Evolutionary conservation across 306 rosid genomes (phyloP), one percentile per base, ranked within the genome.

Genomic region (Glycine latifolia): DNA sequence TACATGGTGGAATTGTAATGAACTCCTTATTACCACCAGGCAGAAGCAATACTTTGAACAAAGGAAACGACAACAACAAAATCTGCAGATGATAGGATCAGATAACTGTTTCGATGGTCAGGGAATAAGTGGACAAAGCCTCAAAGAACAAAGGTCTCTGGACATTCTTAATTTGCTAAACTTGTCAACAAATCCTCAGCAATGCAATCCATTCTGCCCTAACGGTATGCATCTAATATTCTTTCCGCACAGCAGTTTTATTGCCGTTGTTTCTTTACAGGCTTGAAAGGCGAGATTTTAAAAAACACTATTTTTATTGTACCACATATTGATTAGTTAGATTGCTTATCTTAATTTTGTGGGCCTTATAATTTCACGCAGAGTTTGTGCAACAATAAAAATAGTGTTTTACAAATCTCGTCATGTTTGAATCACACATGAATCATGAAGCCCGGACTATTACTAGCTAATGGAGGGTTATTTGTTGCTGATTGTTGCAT

Each of bases 31-130:
- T 12, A 86, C 60, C 41, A 46, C 66, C 72, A 95, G 99, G 90
- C 99, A 95, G 90, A 95, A 91, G 83, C 97, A 95, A 80, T 93
- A 91, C 81, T 93, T 95, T 61, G 97, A 95, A 82, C 99, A 95
- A 90, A 90, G 87, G 88, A 95, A 85, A 85, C 90, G 91, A 49
- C 92, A 87, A 43, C 94, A 95, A 78, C 87, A 83, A 75, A 90
- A 87, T 81, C 84, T 73, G 86, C 92, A 76, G 69, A 81, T 87
- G 63, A 81, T 46, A 65, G 90, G 83, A 7, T 81, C 83, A 43
- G 94, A 89, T 86, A 83, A 76, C 75, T 73, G 53, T 58, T 76
- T 72, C 4, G 88, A 86, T 73, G 82, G 83, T 26, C 20, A 67
- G 39, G 87, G 86, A 47, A 35, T 67, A 54, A 77, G 82, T 68